phyloP scores from a whole-genome alignment of 2,329 filamentous ascomycete genomes.

The Cercospora brassicicola region DNA sequence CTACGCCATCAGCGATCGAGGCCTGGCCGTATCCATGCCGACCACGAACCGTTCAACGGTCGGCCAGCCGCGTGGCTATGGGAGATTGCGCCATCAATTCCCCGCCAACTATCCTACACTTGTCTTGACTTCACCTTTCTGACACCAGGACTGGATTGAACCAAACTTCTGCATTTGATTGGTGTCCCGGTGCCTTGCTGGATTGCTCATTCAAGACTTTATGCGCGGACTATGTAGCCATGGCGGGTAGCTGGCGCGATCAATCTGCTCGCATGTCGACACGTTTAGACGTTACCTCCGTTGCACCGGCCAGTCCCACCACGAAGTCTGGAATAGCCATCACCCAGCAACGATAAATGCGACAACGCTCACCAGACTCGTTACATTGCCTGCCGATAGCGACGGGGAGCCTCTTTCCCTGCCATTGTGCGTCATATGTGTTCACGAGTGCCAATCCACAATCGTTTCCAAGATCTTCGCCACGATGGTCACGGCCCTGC shows the following conservation, averaged over 20 bases:
- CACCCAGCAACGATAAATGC: not conserved
- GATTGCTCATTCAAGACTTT: not conserved
- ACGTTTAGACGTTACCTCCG: not conserved
- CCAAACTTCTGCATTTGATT: not conserved
- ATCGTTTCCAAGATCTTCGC: not conserved
- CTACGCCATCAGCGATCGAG: not conserved
- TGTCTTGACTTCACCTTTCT: not conserved
- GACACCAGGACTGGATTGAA: not conserved
- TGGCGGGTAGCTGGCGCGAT: not conserved
- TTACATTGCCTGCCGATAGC: not conserved
- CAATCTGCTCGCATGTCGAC: not conserved
- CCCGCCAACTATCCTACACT: not conserved
- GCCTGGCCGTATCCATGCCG: not conserved
- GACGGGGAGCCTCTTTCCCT: not conserved
- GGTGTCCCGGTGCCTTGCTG: not conserved
- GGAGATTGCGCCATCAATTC: constrained; percentile 11
- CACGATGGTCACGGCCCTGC: not conserved
- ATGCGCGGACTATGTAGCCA: not conserved
- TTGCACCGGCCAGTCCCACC: not conserved
- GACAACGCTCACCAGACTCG: not conserved
- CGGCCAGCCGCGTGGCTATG: constrained; percentile 7
- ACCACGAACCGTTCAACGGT: constrained; percentile 4
- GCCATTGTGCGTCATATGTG: not conserved
- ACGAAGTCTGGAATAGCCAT: not conserved
- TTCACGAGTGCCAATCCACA: not conserved